These are phyloP conservation scores for Pleurotus giganteus DNA, from an alignment of 768 basidiomycete species.

Conservation along the genomic window DNA sequence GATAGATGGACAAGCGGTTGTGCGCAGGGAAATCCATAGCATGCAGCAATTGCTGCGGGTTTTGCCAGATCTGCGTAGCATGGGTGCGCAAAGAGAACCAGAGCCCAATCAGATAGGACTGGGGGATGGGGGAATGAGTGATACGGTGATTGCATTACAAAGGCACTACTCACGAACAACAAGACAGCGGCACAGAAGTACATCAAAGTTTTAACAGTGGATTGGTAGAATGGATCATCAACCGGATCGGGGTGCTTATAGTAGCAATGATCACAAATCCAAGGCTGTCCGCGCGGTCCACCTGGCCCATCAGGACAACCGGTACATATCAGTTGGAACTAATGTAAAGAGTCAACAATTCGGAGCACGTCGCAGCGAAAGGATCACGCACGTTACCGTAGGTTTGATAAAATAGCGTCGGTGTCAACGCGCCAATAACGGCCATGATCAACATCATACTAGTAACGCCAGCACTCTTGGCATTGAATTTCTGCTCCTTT, in stretches of 20 bases:
- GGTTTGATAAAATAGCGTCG: slow-evolving; percentile 96
- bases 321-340: slow-evolving; percentile 88
- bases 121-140: slow-evolving; percentile 8
- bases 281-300: slow-evolving; percentile 45
- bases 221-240: slow-evolving; percentile 94
- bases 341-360: slow-evolving; percentile 17
- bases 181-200: slow-evolving; percentile 93
- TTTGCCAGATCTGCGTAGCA: slow-evolving; percentile 98
- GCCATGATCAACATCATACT: slow-evolving; percentile 99
- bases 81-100: slow-evolving; percentile 99
- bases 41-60: slow-evolving; percentile 82
- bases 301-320: slow-evolving; percentile 61
- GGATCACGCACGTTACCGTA: slow-evolving; percentile 83
- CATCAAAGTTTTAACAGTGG: slow-evolving; percentile 93
- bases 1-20: slow-evolving; percentile 63
- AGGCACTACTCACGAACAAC: slow-evolving; percentile 65
- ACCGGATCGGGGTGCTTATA: slow-evolving; percentile 94
- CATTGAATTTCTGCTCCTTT: slow-evolving; percentile 98
- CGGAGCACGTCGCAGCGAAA: not conserved
- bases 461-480: slow-evolving; percentile 98
- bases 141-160: not conserved
- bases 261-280: slow-evolving; percentile 90
- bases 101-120: slow-evolving; percentile 96
- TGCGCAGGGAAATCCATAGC: slow-evolving; percentile 56
- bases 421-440: slow-evolving; percentile 92